Evolutionary conservation across 2,329 filamentous ascomycete genomes (phyloP).

Genomic region (Herpotrichia juniperi): DNA sequence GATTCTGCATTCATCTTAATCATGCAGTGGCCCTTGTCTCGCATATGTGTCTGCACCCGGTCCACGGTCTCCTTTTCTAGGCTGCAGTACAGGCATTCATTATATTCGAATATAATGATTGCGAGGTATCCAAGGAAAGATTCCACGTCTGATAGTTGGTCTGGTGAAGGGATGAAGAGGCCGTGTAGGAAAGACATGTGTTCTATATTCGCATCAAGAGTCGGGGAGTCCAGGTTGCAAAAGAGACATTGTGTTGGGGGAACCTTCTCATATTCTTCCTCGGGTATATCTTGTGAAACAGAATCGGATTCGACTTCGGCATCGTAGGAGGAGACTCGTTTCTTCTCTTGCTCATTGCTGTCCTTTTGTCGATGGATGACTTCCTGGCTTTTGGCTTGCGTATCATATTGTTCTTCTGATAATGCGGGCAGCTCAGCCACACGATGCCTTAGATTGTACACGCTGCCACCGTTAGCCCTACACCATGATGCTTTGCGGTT

Average conservation of each 20-base stretch:
- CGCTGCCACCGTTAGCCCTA: constrained; percentile 1
- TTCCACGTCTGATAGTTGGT: constrained; percentile 30
- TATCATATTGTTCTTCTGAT: constrained; percentile 5
- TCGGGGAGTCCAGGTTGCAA: constrained; percentile 25
- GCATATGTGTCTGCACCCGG: constrained; percentile 42
- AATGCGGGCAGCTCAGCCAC: constrained; percentile 9
- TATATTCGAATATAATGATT: constrained; percentile 28
- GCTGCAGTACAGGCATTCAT: constrained; percentile 47
- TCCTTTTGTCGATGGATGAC: neutral
- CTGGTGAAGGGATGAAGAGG: constrained; percentile 29
- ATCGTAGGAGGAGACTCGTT: neutral
- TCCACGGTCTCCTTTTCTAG: constrained; percentile 24
- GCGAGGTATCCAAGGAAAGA: constrained; percentile 39
- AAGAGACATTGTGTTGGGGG: constrained; percentile 30
- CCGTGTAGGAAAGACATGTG: constrained; percentile 31
- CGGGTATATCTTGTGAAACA: constrained; percentile 1
- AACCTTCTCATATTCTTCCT: constrained; percentile 4
- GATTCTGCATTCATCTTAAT: constrained; percentile 37
- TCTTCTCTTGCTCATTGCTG: neutral
- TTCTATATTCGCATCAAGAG: constrained; percentile 23
- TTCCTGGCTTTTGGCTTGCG: constrained; percentile 6
- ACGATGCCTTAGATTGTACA: constrained; percentile 14
- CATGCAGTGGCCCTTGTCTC: constrained; percentile 43
- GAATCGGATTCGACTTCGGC: constrained; percentile 5
- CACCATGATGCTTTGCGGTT: neutral